Evolutionary conservation across 2,329 filamentous ascomycete genomes (phyloP).

Genomic region (Alternaria conjuncta): DNA sequence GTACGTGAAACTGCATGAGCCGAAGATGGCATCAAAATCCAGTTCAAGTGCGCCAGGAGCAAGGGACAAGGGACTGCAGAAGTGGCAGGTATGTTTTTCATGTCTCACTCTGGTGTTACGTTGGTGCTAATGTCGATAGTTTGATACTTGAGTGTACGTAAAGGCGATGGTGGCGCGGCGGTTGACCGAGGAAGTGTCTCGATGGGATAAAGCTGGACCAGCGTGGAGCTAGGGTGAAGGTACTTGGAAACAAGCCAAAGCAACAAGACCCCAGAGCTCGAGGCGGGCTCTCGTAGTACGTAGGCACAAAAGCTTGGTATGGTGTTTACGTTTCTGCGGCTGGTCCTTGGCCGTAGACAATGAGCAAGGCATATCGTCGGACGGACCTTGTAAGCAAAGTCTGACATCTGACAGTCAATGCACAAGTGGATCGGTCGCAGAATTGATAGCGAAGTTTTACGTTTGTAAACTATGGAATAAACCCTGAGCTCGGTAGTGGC

Average conservation of each 20-base stretch:
- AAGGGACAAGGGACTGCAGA: slow-evolving; percentile 47
- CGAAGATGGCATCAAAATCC: slow-evolving; percentile 48
- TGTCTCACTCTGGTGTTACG: not conserved
- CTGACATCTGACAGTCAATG: slow-evolving; percentile 2
- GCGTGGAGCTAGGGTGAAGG: not conserved
- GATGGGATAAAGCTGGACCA: not conserved
- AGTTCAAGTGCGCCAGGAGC: slow-evolving; percentile 31
- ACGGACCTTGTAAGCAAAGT: not conserved
- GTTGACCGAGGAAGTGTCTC: not conserved
- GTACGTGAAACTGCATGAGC: slow-evolving; percentile 46
- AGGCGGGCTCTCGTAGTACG: not conserved
- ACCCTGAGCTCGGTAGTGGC: not conserved
- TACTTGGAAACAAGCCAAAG: not conserved
- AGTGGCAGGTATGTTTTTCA: slow-evolving; percentile 46
- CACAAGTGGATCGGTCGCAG: slow-evolving; percentile 1
- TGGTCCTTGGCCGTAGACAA: not conserved
- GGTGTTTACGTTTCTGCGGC: not conserved
- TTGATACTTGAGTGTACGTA: slow-evolving; percentile 7
- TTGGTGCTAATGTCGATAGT: slow-evolving; percentile 4
- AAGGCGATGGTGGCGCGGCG: not conserved
- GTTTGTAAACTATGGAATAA: not conserved
- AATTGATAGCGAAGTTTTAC: not conserved
- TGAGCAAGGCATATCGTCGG: not conserved
- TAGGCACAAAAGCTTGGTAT: not conserved
- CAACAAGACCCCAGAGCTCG: not conserved